Percentiles rank a stretch among this genome's conserved stretches.
Evolutionary conservation across 73 alveolate species (phyloP).

Genomic region (Paraurostyla sp.): DNA sequence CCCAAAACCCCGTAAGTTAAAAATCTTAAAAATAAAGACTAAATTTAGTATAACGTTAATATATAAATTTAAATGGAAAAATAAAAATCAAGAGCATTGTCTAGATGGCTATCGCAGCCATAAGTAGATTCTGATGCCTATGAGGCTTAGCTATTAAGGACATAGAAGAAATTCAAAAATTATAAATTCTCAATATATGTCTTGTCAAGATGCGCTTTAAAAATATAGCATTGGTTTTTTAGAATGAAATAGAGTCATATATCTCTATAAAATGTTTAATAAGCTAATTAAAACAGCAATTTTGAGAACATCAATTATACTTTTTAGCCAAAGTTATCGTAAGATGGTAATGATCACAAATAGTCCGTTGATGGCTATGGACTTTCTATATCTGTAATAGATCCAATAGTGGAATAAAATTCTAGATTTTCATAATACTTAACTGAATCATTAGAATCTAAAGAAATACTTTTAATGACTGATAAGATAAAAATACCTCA

Average conservation of each 20-base stretch:
- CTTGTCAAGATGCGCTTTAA: not conserved
- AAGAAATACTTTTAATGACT: not conserved
- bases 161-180: not conserved
- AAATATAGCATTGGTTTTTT: slow-evolving; percentile 35
- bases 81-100: not conserved
- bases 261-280: not conserved
- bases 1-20: no score
- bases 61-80: no score
- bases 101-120: slow-evolving; percentile 8
- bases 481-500: not conserved
- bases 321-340: not conserved
- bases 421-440: not conserved
- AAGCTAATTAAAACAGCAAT: not conserved
- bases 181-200: slow-evolving; percentile 18
- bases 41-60: no score
- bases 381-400: not conserved
- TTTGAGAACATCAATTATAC: not conserved
- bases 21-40: no score
- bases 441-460: not conserved
- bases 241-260: not conserved
- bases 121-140: not conserved
- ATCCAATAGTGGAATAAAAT: not conserved
- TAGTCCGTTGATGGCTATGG: not conserved
- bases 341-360: not conserved
- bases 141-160: slow-evolving; percentile 1